phyloP scores from a whole-genome alignment of 2,329 filamentous ascomycete species.

The Ophiostoma piceae region DNA sequence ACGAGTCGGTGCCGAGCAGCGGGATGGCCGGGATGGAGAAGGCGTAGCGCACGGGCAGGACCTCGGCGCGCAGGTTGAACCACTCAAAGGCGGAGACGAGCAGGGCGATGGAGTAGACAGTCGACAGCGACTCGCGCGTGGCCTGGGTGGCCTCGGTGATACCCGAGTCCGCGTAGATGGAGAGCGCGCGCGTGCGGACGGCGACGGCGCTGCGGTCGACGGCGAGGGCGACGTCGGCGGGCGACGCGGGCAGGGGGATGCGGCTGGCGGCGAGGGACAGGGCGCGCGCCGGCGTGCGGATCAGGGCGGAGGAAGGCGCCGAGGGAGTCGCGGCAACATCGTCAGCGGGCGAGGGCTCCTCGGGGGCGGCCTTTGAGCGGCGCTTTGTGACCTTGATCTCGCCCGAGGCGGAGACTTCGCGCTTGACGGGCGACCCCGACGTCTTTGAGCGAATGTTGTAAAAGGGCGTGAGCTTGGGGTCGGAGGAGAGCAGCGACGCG shows the following conservation, averaged over 20 bases:
- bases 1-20: constrained; percentile 51
- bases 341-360: constrained; percentile 15
- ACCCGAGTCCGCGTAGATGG: constrained; percentile 60
- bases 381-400: constrained; percentile 46
- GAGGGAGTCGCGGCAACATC: not conserved
- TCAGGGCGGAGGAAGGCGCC: constrained; percentile 40
- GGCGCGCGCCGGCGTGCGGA: constrained; percentile 47
- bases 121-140: constrained; percentile 65
- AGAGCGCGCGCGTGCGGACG: constrained; percentile 60
- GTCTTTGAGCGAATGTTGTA: constrained; percentile 62
- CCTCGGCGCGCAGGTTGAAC: constrained; percentile 60
- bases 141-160: constrained; percentile 61
- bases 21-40: constrained; percentile 64
- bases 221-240: constrained; percentile 67
- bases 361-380: constrained; percentile 37
- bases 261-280: constrained; percentile 50
- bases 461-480: constrained; percentile 66
- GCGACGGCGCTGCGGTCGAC: constrained; percentile 67
- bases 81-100: constrained; percentile 65
- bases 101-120: constrained; percentile 65
- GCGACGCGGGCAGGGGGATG: constrained; percentile 73
- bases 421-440: constrained; percentile 58
- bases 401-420: constrained; percentile 37
- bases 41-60: constrained; percentile 66
- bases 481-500: constrained; percentile 56